Evolutionary conservation across 2,329 filamentous ascomycete species (phyloP).

Genomic region (Diplocarpon rosae): DNA sequence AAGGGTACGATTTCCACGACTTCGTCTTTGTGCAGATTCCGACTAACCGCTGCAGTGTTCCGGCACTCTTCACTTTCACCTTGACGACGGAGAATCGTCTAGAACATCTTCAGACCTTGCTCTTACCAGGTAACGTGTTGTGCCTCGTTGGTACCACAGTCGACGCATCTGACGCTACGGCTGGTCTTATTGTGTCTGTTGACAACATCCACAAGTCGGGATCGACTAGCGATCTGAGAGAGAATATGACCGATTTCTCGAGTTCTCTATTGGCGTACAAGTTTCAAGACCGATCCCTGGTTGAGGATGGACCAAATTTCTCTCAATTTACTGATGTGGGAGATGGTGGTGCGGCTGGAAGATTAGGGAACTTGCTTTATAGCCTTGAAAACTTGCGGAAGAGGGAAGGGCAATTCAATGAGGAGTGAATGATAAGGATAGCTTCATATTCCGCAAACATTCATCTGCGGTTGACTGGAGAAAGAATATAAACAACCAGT

Average conservation of each 20-base stretch:
- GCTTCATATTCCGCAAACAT: no score
- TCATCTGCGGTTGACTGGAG: no score
- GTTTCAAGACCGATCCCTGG: constrained; percentile 7
- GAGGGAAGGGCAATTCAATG: constrained; percentile 22
- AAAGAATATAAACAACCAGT: no score
- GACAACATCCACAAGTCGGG: constrained; percentile 41
- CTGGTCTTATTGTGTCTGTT: constrained; percentile 34
- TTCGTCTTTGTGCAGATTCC: neutral
- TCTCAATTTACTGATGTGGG: neutral
- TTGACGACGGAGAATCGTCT: constrained; percentile 40
- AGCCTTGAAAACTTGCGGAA: constrained; percentile 27
- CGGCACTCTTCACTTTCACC: constrained; percentile 56
- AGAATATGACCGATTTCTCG: constrained; percentile 3
- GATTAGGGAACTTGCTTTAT: constrained; percentile 31
- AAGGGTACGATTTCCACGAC: constrained; percentile 38
- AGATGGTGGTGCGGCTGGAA: constrained; percentile 19
- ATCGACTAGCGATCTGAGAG: constrained; percentile 33
- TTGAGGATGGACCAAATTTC: constrained; percentile 1
- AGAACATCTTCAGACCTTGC: constrained; percentile 37
- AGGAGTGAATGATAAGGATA: constrained; percentile 4
- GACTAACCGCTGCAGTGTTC: constrained; percentile 31
- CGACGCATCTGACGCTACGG: constrained; percentile 17
- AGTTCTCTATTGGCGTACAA: constrained; percentile 9
- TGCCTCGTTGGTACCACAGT: constrained; percentile 12
- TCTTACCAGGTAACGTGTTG: constrained; percentile 51